Evolutionary conservation across 352 stramenopile species (phyloP).

Genomic region (Blastocystis sp.): DNA sequence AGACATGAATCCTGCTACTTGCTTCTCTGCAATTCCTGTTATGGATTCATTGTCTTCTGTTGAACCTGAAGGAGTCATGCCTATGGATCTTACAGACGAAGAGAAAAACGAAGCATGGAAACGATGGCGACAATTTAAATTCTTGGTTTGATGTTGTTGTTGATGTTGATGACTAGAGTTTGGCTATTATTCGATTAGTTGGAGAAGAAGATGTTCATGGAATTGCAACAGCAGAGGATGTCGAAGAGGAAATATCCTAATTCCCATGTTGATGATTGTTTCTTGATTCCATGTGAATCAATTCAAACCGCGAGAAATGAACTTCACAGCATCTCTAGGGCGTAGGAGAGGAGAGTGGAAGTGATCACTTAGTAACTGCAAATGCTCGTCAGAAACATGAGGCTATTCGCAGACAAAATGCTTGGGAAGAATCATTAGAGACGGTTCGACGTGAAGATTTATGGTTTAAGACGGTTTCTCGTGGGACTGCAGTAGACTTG

Average conservation of each 20-base stretch:
- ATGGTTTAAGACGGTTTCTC: conserved; percentile 15
- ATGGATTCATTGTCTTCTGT: not conserved
- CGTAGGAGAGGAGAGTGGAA: not conserved
- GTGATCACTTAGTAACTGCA: not conserved
- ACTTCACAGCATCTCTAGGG: conserved; percentile 20
- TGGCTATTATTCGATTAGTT: not conserved
- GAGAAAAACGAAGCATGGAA: not conserved
- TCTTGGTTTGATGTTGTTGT: not conserved
- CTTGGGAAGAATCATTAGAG: conserved; percentile 18
- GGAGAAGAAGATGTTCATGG: conserved; percentile 49
- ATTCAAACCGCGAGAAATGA: not conserved
- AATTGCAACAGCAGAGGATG: not conserved
- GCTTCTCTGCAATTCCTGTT: not conserved
- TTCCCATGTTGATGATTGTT: not conserved
- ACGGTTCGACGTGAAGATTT: not conserved
- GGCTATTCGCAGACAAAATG: not conserved
- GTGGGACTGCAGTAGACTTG: conserved; percentile 14
- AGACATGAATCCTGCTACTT: not conserved
- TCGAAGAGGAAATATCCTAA: not conserved
- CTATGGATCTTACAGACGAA: not conserved
- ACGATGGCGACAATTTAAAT: conserved; percentile 28
- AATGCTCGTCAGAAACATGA: conserved; percentile 5
- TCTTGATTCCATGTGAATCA: not conserved
- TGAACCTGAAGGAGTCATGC: not conserved
- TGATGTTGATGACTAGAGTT: not conserved